A percentile compares a stretch with the other conserved stretches of the same genome.
These are phyloP conservation scores for Excoecaria agallocha DNA, from an alignment of 345 rosid genomes.

Conservation along the genomic window DNA sequence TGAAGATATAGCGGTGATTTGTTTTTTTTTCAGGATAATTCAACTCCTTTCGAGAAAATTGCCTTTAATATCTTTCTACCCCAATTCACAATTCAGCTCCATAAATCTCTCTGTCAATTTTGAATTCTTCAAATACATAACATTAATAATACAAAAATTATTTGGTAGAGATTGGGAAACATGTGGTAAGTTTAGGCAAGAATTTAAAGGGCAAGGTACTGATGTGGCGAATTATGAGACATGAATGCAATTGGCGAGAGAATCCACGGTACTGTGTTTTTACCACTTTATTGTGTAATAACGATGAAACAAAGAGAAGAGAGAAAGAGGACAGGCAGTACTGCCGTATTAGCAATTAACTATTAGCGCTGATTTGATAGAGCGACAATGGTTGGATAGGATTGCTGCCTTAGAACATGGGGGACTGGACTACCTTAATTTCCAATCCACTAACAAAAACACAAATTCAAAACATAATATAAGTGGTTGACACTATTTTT, in stretches of 20 bases:
- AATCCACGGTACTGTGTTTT: neutral
- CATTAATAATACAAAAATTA: no score
- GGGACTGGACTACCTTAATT: neutral
- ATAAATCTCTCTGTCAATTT: no score
- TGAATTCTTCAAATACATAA: no score
- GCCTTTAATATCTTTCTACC: no score
- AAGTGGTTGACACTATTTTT: neutral
- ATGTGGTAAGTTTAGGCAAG: no score
- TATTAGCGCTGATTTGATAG: neutral
- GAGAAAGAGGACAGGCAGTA: neutral
- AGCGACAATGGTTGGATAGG: neutral
- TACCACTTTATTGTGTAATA: neutral
- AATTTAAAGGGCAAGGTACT: no score
- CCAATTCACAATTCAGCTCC: no score
- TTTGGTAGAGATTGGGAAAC: no score
- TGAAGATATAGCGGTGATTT: no score
- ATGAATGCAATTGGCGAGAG: neutral
- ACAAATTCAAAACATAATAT: neutral
- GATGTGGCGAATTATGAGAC: neutral
- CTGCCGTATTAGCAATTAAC: slow-evolving; percentile 1
- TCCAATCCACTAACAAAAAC: no score
- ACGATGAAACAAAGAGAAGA: neutral
- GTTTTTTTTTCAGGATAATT: no score
- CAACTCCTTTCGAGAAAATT: no score
- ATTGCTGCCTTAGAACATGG: neutral